These are phyloP conservation scores for Myriosclerotinia curreyana DNA, from an alignment of 2,329 filamentous ascomycete species.

Conservation along the genomic window DNA sequence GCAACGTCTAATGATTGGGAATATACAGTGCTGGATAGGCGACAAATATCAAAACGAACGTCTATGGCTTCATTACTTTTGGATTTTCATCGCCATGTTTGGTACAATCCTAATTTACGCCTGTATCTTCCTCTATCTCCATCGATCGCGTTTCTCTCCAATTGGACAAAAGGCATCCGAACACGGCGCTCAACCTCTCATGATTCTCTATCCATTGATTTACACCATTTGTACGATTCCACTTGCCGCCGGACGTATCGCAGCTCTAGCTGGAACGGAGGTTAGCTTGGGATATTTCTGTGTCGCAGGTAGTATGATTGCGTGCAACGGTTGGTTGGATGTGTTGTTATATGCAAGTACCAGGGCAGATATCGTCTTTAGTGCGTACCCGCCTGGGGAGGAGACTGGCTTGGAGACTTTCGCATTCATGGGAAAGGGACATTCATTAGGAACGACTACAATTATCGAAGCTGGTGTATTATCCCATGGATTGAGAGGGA, in stretches of 20 bases:
- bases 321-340: slow-evolving; percentile 55
- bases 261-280: slow-evolving; percentile 54
- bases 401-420: slow-evolving; percentile 53
- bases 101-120: slow-evolving; percentile 49
- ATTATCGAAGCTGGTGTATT: slow-evolving; percentile 24
- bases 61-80: slow-evolving; percentile 61
- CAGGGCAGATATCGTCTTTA: slow-evolving; percentile 52
- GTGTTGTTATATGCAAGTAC: slow-evolving; percentile 53
- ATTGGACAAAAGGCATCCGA: not conserved
- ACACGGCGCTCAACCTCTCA: slow-evolving; percentile 45
- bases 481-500: slow-evolving; percentile 19
- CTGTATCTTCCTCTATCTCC: slow-evolving; percentile 36
- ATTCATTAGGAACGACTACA: slow-evolving; percentile 25
- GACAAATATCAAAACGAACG: slow-evolving; percentile 52
- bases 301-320: slow-evolving; percentile 57
- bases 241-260: slow-evolving; percentile 61
- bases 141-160: slow-evolving; percentile 6
- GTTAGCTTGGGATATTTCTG: slow-evolving; percentile 56
- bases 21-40: slow-evolving; percentile 61
- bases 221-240: slow-evolving; percentile 68
- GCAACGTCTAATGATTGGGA: slow-evolving; percentile 6
- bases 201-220: slow-evolving; percentile 65
- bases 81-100: slow-evolving; percentile 56
- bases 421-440: slow-evolving; percentile 37
- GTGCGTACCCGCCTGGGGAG: slow-evolving; percentile 42